Evolutionary conservation across 2,329 filamentous ascomycete genomes (phyloP).

Genomic region (Beauveria rudraprayagi): DNA sequence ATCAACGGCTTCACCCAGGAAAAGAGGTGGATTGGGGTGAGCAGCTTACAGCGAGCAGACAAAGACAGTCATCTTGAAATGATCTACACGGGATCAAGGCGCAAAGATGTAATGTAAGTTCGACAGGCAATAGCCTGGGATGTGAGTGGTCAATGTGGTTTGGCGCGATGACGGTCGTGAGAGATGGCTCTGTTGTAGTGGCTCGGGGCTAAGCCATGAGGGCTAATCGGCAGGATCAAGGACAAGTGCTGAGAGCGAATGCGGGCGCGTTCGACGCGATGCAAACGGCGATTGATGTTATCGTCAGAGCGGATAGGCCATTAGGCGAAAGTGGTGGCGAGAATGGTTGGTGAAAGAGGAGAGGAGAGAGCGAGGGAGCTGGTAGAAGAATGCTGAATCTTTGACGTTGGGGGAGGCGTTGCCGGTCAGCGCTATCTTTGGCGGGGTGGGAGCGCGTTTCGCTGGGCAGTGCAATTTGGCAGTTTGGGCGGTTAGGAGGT

Average conservation of each 20-base stretch:
- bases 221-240: background rate
- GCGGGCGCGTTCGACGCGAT: background rate
- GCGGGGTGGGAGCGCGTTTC: background rate
- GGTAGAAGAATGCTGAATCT: background rate
- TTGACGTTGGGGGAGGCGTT: background rate
- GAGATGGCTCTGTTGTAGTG: background rate
- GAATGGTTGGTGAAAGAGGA: background rate
- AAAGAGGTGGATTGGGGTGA: background rate
- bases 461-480: background rate
- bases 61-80: slow-evolving; percentile 32
- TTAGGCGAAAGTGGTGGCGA: background rate
- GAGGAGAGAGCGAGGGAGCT: background rate
- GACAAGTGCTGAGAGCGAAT: background rate
- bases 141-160: background rate
- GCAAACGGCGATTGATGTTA: background rate
- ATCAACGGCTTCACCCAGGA: background rate
- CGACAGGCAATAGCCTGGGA: background rate
- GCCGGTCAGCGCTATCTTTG: too few relatives aligned
- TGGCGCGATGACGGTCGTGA: background rate
- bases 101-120: background rate
- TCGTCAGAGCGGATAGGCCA: background rate
- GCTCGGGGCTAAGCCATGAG: slow-evolving; percentile 1
- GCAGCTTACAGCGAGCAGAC: slow-evolving; percentile 31
- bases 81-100: background rate
- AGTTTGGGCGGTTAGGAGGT: too few relatives aligned